Conservation (phyloP, 108 stramenopile genomes). For the Pseudonitzschia multistriata region DNA sequence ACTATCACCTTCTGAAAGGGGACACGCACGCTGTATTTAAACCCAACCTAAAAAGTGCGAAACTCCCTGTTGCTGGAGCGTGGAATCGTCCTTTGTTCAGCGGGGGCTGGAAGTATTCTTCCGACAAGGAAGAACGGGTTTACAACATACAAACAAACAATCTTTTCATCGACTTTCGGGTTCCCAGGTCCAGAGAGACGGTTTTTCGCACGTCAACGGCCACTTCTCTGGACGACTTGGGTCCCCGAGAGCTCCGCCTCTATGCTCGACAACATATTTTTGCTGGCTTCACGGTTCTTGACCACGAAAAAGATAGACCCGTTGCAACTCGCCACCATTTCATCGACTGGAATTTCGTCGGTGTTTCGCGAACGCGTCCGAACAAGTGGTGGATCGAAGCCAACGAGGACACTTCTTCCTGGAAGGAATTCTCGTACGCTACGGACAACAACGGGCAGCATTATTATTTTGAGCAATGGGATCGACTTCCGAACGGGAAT, state of each 20-base stretch:
- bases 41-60: constrained; percentile 1
- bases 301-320: constrained; percentile 22
- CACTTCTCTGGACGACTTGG: constrained; percentile 42
- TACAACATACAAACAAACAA: constrained; percentile 86
- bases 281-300: constrained; percentile 66
- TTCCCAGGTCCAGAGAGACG: constrained; percentile 55
- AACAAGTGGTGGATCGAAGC: constrained; percentile 83
- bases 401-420: constrained; percentile 33
- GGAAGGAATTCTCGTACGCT: constrained; percentile 85
- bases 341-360: constrained; percentile 90
- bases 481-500: constrained; percentile 47
- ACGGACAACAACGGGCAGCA: constrained; percentile 73
- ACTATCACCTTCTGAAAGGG: constrained; percentile 60
- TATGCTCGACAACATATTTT: constrained; percentile 89
- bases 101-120: constrained; percentile 85
- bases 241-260: constrained; percentile 57
- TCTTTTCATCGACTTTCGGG: constrained; percentile 84
- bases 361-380: constrained; percentile 64
- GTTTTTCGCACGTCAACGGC: constrained; percentile 21
- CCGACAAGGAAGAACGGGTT: constrained; percentile 63
- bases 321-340: constrained; percentile 83
- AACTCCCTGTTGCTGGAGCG: constrained; percentile 57
- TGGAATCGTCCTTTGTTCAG: constrained; percentile 80
- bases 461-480: constrained; percentile 87
- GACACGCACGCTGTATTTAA: constrained; percentile 49